Evolutionary conservation across 495 filamentous ascomycete genomes (phyloP), one percentile per base, ranked within the genome.

Genomic region (Hyphodiscus hymeniophilus): DNA sequence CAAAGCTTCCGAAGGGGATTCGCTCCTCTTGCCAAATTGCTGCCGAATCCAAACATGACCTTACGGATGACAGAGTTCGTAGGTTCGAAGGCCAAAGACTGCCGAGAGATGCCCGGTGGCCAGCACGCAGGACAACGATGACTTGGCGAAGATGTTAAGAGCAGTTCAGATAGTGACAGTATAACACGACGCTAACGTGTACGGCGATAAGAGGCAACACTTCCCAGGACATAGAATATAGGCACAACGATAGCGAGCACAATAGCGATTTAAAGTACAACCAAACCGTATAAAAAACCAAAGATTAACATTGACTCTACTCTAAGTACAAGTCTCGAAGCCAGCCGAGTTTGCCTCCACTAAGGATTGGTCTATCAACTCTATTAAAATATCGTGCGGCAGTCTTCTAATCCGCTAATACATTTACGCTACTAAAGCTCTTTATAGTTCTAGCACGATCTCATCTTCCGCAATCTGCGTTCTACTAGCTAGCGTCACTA

Each of bases 251-350:
- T 28, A 28, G 26, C 26, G 26, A 10, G 26, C 26, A 28, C 26
- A 28, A 10, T 28, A 28, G 26, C 26, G 26, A 4, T n/a, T n/a
- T n/a, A n/a, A n/a, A n/a, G n/a, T n/a, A 36, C 33, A n/a, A 36
- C 33, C 13, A 41, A 23, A n/a, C n/a, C n/a, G n/a, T n/a, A n/a
- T n/a, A n/a, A n/a, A n/a, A n/a, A n/a, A n/a, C n/a, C n/a, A n/a
- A n/a, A n/a, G n/a, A n/a, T n/a, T n/a, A 35, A 48, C 34, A 36
- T 18, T 15, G 13, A 36, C 3, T 36, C 17, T 36, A 36, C 18
- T 49, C 44, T 42, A 55, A 42, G 42, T 51, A 55, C 55, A 58
- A 33, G 51, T 55, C 52, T 45, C 43, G 26, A 52, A 52, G 49
- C 49, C 42, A 48, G 48, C 53, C 26, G 38, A 52, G 42, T 39